Percentiles rank a stretch among this genome's conserved stretches.
Conservation (phyloP, 2,329 filamentous ascomycete species). For the Xylaria sp. region DNA sequence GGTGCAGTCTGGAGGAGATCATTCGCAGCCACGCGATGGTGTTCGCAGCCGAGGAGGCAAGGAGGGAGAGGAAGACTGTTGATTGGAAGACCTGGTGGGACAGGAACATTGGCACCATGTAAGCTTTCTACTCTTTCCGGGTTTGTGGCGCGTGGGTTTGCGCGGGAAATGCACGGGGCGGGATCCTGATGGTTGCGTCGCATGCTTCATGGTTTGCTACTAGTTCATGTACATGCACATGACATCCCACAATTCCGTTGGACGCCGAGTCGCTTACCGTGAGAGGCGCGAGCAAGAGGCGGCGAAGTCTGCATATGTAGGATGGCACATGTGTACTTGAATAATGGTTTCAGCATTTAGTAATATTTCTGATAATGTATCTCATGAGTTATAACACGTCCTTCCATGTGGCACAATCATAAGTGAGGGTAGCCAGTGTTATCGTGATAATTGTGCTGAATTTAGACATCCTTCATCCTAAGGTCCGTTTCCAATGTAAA, state of each 20-base stretch:
- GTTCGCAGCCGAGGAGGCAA: conserved; percentile 91
- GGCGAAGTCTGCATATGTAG: not conserved
- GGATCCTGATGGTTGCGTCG: not conserved
- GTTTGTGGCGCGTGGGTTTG: not conserved
- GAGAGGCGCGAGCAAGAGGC: not conserved
- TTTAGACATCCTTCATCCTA: not conserved
- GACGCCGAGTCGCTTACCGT: not conserved
- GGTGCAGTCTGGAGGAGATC: conserved; percentile 85
- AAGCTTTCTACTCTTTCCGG: not conserved
- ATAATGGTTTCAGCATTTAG: not conserved
- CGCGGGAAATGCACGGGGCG: not conserved
- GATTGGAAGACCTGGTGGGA: conserved; percentile 83
- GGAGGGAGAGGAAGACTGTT: conserved; percentile 74
- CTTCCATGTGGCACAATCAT: not conserved
- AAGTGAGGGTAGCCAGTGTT: not conserved
- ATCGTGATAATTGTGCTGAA: not conserved
- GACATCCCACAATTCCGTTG: not conserved
- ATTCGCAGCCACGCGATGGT: conserved; percentile 92
- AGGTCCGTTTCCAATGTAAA: not conserved
- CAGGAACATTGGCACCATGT: conserved; percentile 54
- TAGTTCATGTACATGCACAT: not conserved
- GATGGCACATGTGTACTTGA: not conserved
- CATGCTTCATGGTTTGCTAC: not conserved
- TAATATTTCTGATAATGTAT: not conserved
- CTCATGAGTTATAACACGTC: not conserved